Conservation (phyloP, 2,329 filamentous ascomycete species). For the Fusarium torulosum region DNA sequence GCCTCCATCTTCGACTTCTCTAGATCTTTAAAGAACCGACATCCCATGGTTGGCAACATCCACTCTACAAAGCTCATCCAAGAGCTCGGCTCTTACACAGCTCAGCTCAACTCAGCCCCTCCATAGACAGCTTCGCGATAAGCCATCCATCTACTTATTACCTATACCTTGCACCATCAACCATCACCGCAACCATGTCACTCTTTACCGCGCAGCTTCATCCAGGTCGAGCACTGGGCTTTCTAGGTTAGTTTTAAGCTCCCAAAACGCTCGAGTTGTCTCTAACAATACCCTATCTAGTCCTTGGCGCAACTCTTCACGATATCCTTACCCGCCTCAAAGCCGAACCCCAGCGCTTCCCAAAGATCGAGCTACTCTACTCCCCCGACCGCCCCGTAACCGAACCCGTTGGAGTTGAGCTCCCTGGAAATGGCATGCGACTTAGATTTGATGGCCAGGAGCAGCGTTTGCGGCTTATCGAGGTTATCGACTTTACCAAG, state of each 20-base stretch:
- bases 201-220: conserved; percentile 72
- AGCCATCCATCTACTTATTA: conserved; percentile 17
- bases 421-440: conserved; percentile 88
- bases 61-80: conserved; percentile 11
- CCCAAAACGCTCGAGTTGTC: neutral
- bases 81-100: conserved; percentile 36
- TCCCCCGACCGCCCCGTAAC: conserved; percentile 79
- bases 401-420: conserved; percentile 78
- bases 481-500: conserved; percentile 90
- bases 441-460: conserved; percentile 94
- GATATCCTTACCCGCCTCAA: conserved; percentile 90
- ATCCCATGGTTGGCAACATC: conserved; percentile 25
- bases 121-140: conserved; percentile 40
- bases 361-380: conserved; percentile 85
- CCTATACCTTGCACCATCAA: neutral
- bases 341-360: conserved; percentile 84
- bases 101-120: conserved; percentile 31
- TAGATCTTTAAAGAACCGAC: neutral
- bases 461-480: conserved; percentile 89
- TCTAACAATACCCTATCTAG: conserved; percentile 59
- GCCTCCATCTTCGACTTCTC: neutral
- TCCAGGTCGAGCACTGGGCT: conserved; percentile 75
- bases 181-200: conserved; percentile 54
- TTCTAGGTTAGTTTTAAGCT: conserved; percentile 60
- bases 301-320: conserved; percentile 90